Base-by-base conservation (phyloP, 31 red algal genomes). In the Endocladia muricata region DNA sequence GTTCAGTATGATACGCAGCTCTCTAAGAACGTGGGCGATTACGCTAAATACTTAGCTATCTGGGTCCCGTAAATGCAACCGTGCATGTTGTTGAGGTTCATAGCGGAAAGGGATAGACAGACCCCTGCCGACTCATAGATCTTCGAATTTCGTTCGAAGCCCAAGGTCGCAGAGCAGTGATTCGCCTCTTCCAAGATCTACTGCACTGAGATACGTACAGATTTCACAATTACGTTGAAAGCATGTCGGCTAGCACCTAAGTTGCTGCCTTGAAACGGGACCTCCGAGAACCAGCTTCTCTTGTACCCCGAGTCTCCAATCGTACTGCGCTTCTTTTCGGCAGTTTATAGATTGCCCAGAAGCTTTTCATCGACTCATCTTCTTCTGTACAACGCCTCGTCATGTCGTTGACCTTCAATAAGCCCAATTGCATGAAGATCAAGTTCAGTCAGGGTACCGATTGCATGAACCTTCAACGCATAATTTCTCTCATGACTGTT, bases 351-450 rank as follows among this genome's bases (percentile, higher is more conserved):
- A 11, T 51, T 61, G 19, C 19, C 33, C 2, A 52, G 33, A 8
- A 64, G 69, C 42, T 61, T 78, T 26, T 1, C 55, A 0, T 84
- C 81, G 5, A 84, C 30, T n/a, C 40, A 35, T 41, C 32, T 40
- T 40, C 43, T 62, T 36, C 23, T 37, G 32, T 78, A 78, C 3
- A 78, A 57, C 6, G 77, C 70, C 22, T 32, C 51, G 62, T 81
- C 77, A 42, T 81, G 77, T 0, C 77, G 77, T 29, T 63, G 64
- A 2, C 77, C 77, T 8, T 81, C 77, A 35, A 65, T 8, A 28
- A 63, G 61, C 0, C 77, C 77, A 38, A 36, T 41, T 28, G 70
- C 13, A 40, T 81, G 77, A 29, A 61, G 28, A 70, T 70, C 54
- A 21, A 70, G 23, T 29, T 63, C 77, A 47, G 1, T 41, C 5